Conservation (phyloP, 2,329 filamentous ascomycete species). For the Lasiodiplodia sp. region DNA sequence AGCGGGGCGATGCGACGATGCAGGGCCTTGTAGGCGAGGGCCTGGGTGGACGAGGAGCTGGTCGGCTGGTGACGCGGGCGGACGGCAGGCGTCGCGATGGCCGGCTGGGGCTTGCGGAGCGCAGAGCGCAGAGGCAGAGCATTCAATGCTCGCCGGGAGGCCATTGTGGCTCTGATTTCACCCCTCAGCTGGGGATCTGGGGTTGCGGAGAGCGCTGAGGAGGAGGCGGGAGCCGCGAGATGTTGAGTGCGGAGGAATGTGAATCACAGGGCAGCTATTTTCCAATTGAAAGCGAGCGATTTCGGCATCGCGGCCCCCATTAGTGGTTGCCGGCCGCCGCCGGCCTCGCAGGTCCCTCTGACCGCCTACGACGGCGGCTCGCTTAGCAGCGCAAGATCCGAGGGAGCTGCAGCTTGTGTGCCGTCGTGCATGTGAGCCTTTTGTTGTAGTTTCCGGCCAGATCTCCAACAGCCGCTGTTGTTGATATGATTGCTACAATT, state of each 20-base stretch:
- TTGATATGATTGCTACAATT: not conserved
- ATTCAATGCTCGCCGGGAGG: constrained; percentile 49
- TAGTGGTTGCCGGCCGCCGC: constrained; percentile 12
- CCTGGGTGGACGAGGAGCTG: constrained; percentile 78
- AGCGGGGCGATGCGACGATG: constrained; percentile 90
- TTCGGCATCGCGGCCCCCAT: constrained; percentile 1
- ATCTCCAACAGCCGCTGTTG: not conserved
- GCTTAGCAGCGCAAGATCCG: not conserved
- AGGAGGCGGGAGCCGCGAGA: not conserved
- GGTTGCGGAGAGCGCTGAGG: constrained; percentile 15
- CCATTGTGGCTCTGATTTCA: constrained; percentile 44
- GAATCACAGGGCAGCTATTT: constrained; percentile 26
- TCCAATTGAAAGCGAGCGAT: constrained; percentile 27
- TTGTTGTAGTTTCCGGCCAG: not conserved
- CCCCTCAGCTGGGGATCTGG: constrained; percentile 2
- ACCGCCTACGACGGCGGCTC: not conserved
- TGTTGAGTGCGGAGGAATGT: constrained; percentile 25
- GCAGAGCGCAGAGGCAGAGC: constrained; percentile 45
- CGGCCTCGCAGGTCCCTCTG: constrained; percentile 5
- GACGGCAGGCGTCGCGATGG: constrained; percentile 33
- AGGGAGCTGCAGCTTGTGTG: not conserved
- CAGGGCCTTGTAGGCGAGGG: constrained; percentile 95
- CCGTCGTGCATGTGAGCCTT: not conserved
- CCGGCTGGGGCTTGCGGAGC: constrained; percentile 34
- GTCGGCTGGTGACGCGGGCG: constrained; percentile 47